These are phyloP conservation scores for Cyberlindnera galapagoensis DNA, from an alignment of 805 yeast genomes.

Conservation along the genomic window DNA sequence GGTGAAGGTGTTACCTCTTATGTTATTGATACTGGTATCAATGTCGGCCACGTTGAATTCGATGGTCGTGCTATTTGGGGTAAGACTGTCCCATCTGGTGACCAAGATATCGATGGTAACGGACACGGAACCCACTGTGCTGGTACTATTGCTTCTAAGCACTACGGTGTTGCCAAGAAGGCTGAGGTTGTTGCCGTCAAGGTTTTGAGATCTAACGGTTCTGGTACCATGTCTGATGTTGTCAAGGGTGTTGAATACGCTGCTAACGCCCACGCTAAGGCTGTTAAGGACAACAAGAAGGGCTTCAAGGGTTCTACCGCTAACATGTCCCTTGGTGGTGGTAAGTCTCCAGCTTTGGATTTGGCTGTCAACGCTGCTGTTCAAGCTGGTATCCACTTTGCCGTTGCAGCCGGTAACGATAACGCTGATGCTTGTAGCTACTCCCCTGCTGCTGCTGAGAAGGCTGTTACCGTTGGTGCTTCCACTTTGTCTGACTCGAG, in stretches of 20 bases:
- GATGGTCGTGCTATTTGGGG: conserved; percentile 86
- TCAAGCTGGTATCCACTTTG: conserved; percentile 81
- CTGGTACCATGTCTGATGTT: conserved; percentile 80
- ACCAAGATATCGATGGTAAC: conserved; percentile 69
- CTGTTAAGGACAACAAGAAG: conserved; percentile 43
- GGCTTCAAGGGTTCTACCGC: conserved; percentile 83
- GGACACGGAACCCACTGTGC: conserved; percentile 98
- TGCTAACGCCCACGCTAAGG: conserved; percentile 60
- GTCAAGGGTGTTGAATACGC: conserved; percentile 82
- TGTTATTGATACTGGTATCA: conserved; percentile 86
- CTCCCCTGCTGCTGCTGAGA: conserved; percentile 85
- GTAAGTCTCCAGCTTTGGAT: conserved; percentile 81
- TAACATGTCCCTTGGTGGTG: conserved; percentile 94
- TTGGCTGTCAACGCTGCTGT: conserved; percentile 87
- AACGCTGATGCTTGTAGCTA: conserved; percentile 87
- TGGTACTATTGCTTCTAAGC: conserved; percentile 82
- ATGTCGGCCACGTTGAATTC: conserved; percentile 68
- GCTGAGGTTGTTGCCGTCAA: conserved; percentile 78
- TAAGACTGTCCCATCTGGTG: conserved; percentile 67
- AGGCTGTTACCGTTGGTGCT: conserved; percentile 92
- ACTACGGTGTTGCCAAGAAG: conserved; percentile 79
- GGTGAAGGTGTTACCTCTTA: conserved; percentile 85
- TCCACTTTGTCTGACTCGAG: conserved; percentile 81
- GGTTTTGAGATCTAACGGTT: conserved; percentile 75
- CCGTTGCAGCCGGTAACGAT: conserved; percentile 96